Percentiles rank a stretch among this genome's conserved stretches.
Conservation (phyloP, 495 filamentous ascomycete genomes). For the Penicillium coffeae region DNA sequence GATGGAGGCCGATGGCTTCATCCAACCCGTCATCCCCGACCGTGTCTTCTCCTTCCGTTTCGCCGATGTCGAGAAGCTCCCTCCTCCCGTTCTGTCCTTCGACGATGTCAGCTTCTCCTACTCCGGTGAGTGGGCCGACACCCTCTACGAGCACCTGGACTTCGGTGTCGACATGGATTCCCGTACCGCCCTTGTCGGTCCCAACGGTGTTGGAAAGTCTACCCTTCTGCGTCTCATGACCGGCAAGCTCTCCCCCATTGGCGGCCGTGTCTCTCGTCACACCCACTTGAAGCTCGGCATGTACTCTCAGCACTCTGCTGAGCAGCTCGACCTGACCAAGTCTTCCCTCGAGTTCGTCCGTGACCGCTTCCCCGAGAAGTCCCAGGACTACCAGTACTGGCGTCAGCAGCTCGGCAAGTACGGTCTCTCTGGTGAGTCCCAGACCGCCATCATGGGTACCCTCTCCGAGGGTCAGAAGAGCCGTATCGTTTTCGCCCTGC, state of each 20-base stretch:
- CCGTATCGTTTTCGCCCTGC: conserved; percentile 93
- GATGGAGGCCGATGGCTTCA: conserved; percentile 99
- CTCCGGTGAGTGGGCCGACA: conserved; percentile 81
- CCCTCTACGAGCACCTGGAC: conserved; percentile 93
- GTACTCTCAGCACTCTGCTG: conserved; percentile 96
- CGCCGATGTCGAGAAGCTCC: conserved; percentile 96
- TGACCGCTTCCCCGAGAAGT: conserved; percentile 84
- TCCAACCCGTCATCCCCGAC: conserved; percentile 81
- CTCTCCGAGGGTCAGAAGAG: conserved; percentile 96
- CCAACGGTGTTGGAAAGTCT: conserved; percentile 99
- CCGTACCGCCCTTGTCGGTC: conserved; percentile 92
- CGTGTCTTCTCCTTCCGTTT: conserved; percentile 97
- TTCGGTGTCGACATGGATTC: conserved; percentile 99
- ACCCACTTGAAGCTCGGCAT: conserved; percentile 97
- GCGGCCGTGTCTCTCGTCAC: conserved; percentile 79
- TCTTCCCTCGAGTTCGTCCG: conserved; percentile 95
- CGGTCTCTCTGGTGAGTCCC: conserved; percentile 83
- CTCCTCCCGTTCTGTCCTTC: conserved; percentile 92
- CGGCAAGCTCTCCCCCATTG: conserved; percentile 83
- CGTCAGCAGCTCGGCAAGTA: conserved; percentile 94
- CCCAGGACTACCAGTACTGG: conserved; percentile 99
- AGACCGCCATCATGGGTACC: conserved; percentile 97
- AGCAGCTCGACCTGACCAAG: conserved; percentile 97
- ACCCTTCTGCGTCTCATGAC: conserved; percentile 97
- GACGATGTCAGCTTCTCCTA: conserved; percentile 98